These are phyloP conservation scores for Houttuynia cordata DNA, from an alignment of 164 flowering plant genomes.

Conservation along the genomic window DNA sequence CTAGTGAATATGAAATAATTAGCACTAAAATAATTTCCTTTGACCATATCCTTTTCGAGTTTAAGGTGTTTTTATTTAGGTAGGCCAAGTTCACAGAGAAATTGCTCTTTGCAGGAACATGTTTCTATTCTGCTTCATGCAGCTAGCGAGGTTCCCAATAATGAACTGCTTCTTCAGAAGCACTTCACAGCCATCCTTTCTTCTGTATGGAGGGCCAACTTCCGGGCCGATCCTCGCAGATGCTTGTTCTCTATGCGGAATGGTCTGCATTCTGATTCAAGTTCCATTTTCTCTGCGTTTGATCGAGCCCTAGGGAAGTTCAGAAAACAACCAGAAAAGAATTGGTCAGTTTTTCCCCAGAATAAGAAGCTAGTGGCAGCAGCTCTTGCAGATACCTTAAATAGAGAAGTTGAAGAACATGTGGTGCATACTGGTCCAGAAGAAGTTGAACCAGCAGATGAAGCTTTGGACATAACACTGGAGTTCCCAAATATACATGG, in stretches of 20 bases:
- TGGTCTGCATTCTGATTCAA: conserved; percentile 21
- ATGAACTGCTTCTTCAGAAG: conserved; percentile 69
- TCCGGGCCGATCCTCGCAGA: conserved; percentile 14
- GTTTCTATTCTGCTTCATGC: conserved; percentile 45
- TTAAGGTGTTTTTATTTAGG: background rate
- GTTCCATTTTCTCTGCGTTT: conserved; percentile 12
- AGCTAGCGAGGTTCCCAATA: conserved; percentile 56
- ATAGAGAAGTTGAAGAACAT: conserved; percentile 13
- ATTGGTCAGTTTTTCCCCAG: conserved; percentile 25
- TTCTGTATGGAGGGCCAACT: conserved; percentile 56
- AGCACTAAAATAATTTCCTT: background rate
- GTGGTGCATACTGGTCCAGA: conserved; percentile 19
- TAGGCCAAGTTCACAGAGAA: background rate
- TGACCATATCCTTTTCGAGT: background rate
- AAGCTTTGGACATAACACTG: conserved; percentile 50
- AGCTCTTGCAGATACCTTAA: conserved; percentile 41
- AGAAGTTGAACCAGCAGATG: conserved; percentile 21
- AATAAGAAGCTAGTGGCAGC: conserved; percentile 41
- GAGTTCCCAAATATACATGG: conserved; percentile 30
- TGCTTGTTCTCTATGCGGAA: conserved; percentile 21
- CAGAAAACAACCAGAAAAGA: conserved; percentile 20
- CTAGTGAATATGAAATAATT: background rate
- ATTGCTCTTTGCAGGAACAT: conserved; percentile 46
- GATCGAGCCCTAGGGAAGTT: conserved; percentile 17
- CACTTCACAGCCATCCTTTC: conserved; percentile 86